These are phyloP conservation scores for Cladosporium velox DNA, from an alignment of 2,329 filamentous ascomycete species.

Conservation along the genomic window DNA sequence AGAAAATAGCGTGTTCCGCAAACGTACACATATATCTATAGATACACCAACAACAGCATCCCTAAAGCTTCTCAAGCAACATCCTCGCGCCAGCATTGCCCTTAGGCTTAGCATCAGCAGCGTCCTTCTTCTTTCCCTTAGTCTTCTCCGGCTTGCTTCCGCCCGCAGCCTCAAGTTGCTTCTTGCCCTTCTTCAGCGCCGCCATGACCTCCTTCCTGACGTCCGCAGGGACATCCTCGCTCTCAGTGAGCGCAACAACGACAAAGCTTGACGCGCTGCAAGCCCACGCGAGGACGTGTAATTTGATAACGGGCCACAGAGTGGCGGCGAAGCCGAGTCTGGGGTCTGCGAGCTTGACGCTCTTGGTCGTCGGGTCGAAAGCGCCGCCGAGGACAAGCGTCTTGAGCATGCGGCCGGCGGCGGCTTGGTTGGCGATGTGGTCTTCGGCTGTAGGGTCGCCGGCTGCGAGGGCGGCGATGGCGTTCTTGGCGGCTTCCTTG, in stretches of 20 bases:
- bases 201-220: slow-evolving; percentile 67
- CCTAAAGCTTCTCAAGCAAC: slow-evolving; percentile 43
- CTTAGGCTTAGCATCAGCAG: slow-evolving; percentile 28
- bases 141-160: slow-evolving; percentile 43
- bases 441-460: slow-evolving; percentile 46
- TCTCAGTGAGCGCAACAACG: slow-evolving; percentile 77
- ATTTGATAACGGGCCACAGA: slow-evolving; percentile 79
- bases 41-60: not conserved
- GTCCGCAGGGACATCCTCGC: slow-evolving; percentile 62
- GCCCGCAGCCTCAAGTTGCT: slow-evolving; percentile 68
- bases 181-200: slow-evolving; percentile 71
- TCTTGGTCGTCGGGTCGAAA: slow-evolving; percentile 74
- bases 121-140: slow-evolving; percentile 41
- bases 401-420: slow-evolving; percentile 83
- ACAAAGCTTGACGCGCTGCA: slow-evolving; percentile 85
- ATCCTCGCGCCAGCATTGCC: slow-evolving; percentile 52
- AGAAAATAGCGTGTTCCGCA: not conserved
- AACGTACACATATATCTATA: slow-evolving; percentile 8
- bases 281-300: slow-evolving; percentile 77
- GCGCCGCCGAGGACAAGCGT: slow-evolving; percentile 85
- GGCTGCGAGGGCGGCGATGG: slow-evolving; percentile 55
- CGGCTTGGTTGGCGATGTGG: slow-evolving; percentile 63
- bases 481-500: slow-evolving; percentile 60
- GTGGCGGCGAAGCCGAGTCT: slow-evolving; percentile 76
- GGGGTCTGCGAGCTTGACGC: slow-evolving; percentile 69